Evolutionary conservation across 495 filamentous ascomycete genomes (phyloP).

Genomic region (Podospora pseudocomata): DNA sequence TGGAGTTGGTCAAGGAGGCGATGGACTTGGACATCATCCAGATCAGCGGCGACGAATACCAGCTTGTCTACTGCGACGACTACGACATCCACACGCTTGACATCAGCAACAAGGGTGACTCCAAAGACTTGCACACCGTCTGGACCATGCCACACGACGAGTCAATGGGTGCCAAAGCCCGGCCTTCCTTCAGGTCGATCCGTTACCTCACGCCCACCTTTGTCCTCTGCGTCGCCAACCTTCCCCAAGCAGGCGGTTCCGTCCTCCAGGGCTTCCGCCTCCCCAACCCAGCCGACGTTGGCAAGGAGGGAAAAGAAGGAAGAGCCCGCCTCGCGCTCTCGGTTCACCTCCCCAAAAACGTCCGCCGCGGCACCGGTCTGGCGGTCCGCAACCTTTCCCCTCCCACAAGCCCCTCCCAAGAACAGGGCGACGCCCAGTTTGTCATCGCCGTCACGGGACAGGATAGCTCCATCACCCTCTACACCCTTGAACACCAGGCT

Average conservation of each 20-base stretch:
- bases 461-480: conserved; percentile 73
- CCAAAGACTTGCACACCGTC: conserved; percentile 53
- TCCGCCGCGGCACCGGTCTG: conserved; percentile 60
- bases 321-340: conserved; percentile 43
- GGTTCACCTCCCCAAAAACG: conserved; percentile 39
- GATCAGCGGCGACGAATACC: conserved; percentile 56
- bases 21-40: conserved; percentile 76
- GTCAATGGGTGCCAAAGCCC: conserved; percentile 44
- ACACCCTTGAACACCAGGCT: conserved; percentile 61
- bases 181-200: conserved; percentile 58
- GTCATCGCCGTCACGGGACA: conserved; percentile 79
- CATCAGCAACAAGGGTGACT: conserved; percentile 45
- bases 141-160: conserved; percentile 56
- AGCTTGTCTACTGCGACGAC: conserved; percentile 76
- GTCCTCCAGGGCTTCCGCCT: conserved; percentile 53
- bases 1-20: conserved; percentile 68
- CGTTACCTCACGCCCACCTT: conserved; percentile 79
- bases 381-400: conserved; percentile 66
- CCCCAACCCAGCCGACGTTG: conserved; percentile 26
- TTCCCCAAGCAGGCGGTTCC: conserved; percentile 43
- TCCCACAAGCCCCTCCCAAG: conserved; percentile 38
- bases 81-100: conserved; percentile 62
- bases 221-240: conserved; percentile 58
- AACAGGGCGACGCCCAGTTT: conserved; percentile 62
- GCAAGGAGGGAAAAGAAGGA: conserved; percentile 32